These are phyloP conservation scores for Penicillium occitanis DNA, from an alignment of 2,329 filamentous ascomycete species.

Conservation along the genomic window DNA sequence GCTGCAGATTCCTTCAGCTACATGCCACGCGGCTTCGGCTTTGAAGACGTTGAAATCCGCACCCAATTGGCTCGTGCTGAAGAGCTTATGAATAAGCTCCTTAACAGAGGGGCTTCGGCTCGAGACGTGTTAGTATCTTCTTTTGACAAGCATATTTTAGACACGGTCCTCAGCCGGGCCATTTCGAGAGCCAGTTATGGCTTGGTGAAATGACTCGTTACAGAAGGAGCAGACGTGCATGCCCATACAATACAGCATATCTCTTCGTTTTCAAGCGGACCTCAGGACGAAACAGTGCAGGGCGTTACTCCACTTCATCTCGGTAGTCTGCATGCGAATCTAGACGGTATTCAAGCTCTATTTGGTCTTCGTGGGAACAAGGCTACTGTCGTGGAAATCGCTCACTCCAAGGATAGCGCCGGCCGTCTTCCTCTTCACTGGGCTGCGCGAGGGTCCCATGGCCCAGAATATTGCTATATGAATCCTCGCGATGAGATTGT, in stretches of 20 bases:
- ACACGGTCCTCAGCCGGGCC: conserved; percentile 11
- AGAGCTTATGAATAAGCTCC: conserved; percentile 15
- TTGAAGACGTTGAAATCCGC: conserved; percentile 12
- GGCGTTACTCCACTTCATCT: conserved; percentile 15
- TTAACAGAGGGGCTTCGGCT: conserved; percentile 17
- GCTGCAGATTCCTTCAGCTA: conserved; percentile 15
- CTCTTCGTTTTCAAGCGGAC: neutral
- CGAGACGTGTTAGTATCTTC: conserved; percentile 13
- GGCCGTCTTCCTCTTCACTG: neutral
- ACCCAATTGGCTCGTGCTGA: conserved; percentile 8
- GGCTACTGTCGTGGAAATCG: conserved; percentile 12
- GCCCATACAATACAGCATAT: conserved; percentile 2
- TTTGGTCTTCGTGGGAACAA: conserved; percentile 6
- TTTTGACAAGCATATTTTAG: neutral
- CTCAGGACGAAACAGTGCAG: neutral
- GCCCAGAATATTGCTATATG: too few relatives aligned
- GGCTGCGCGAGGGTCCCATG: too few relatives aligned
- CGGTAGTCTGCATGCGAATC: conserved; percentile 13
- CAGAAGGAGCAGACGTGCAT: conserved; percentile 9
- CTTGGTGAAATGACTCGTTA: conserved; percentile 17
- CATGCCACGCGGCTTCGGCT: neutral
- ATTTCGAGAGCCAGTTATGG: conserved; percentile 17
- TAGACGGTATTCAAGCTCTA: conserved; percentile 12
- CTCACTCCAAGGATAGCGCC: conserved; percentile 6
- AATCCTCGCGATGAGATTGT: too few relatives aligned